Conservation (phyloP, 2,329 filamentous ascomycete species). For the Epichloe baconii region DNA sequence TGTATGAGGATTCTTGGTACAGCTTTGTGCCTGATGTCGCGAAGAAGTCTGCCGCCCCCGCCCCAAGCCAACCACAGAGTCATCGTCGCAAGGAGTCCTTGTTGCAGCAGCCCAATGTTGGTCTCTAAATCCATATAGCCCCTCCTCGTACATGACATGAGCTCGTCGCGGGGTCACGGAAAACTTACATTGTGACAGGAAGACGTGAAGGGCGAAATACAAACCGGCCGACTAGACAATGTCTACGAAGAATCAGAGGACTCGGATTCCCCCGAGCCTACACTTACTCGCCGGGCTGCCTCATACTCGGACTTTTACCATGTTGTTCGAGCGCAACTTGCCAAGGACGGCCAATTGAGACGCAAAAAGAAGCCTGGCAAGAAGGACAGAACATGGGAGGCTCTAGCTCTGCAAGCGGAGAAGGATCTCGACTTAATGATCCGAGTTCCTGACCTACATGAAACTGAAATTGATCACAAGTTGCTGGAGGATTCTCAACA, state of each 20-base stretch:
- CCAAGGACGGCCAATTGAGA: constrained; percentile 31
- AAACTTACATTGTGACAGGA: constrained; percentile 30
- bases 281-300: constrained; percentile 51
- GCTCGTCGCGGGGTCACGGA: not conserved
- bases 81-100: constrained; percentile 59
- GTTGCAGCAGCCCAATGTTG: constrained; percentile 51
- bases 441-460: constrained; percentile 4
- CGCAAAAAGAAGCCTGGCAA: constrained; percentile 25
- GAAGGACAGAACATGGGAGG: constrained; percentile 36
- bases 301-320: constrained; percentile 68
- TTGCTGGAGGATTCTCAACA: constrained; percentile 73
- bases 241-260: constrained; percentile 44
- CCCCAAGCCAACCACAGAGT: constrained; percentile 30
- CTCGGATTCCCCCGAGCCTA: constrained; percentile 45
- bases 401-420: constrained; percentile 21
- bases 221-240: constrained; percentile 43
- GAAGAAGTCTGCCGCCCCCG: constrained; percentile 32
- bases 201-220: constrained; percentile 32
- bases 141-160: not conserved
- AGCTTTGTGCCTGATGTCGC: constrained; percentile 55
- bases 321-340: constrained; percentile 43
- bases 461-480: constrained; percentile 41
- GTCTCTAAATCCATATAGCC: constrained; percentile 15
- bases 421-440: constrained; percentile 13
- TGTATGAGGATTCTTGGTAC: constrained; percentile 82